A percentile compares a stretch with the other conserved stretches of the same genome.
phyloP scores from a whole-genome alignment of 2,329 filamentous ascomycete species.

The Fusarium sp. region DNA sequence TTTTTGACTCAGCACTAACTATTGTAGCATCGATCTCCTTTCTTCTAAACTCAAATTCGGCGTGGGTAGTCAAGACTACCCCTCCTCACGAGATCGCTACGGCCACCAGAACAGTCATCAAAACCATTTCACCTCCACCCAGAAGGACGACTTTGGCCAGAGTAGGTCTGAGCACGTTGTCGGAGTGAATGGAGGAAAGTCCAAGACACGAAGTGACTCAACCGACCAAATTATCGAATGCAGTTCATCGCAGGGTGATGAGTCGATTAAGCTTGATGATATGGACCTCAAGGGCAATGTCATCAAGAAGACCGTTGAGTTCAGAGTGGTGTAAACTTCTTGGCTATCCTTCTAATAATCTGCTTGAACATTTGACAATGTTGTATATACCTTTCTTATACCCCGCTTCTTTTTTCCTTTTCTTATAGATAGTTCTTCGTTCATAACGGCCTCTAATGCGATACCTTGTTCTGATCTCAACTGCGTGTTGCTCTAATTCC shows the following conservation, averaged over 20 bases:
- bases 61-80: constrained; percentile 13
- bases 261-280: constrained; percentile 34
- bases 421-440: neutral
- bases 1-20: neutral
- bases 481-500: neutral
- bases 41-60: constrained; percentile 49
- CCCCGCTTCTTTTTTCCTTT: neutral
- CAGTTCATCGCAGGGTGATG: constrained; percentile 14
- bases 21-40: constrained; percentile 48
- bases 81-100: constrained; percentile 27
- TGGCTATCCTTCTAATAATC: neutral
- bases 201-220: constrained; percentile 31
- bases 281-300: constrained; percentile 36
- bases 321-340: constrained; percentile 23
- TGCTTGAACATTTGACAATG: neutral
- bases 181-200: constrained; percentile 10
- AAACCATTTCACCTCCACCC: constrained; percentile 24
- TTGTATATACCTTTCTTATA: neutral
- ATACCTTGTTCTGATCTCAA: neutral
- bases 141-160: constrained; percentile 23
- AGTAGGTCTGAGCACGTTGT: constrained; percentile 24
- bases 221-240: constrained; percentile 36
- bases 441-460: neutral
- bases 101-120: constrained; percentile 11
- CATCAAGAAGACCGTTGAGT: constrained; percentile 40